phyloP scores from a whole-genome alignment of 2,329 filamentous ascomycete genomes.

The Rhinocladiella mackenziei region DNA sequence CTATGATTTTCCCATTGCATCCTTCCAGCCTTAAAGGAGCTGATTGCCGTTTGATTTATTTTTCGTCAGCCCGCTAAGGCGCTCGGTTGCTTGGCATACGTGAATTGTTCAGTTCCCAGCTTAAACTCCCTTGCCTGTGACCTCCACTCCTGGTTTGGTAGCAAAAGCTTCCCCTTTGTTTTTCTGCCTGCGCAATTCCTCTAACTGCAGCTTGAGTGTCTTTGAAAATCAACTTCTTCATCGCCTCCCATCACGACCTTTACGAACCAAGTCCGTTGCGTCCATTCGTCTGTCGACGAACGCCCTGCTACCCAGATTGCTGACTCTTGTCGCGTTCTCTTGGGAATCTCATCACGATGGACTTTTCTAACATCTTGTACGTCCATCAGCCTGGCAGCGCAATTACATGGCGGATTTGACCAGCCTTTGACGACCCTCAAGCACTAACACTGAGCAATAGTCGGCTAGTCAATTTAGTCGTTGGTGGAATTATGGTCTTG shows the following conservation, averaged over 20 bases:
- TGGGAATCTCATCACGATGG: constrained; percentile 56
- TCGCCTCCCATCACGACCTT: neutral
- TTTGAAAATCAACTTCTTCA: neutral
- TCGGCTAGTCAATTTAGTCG: constrained; percentile 88
- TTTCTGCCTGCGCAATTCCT: constrained; percentile 15
- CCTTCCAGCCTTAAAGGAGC: too few species aligned
- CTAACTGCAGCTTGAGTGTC: neutral
- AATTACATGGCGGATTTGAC: neutral
- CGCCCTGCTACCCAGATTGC: neutral
- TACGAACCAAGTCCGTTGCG: neutral
- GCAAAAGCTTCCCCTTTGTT: constrained; percentile 14
- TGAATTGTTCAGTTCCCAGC: neutral
- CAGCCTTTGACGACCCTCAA: neutral
- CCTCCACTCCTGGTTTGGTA: constrained; percentile 1
- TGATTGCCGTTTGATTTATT: too few species aligned
- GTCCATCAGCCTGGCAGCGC: constrained; percentile 37
- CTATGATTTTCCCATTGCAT: neutral
- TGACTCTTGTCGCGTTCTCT: constrained; percentile 1
- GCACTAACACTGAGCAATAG: constrained; percentile 46
- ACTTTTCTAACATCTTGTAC: constrained; percentile 89
- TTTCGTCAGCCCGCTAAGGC: too few species aligned
- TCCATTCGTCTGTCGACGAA: neutral
- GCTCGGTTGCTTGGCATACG: too few species aligned
- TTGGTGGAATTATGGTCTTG: constrained; percentile 80
- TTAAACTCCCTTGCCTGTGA: neutral